A percentile compares a stretch with the other conserved stretches of the same genome.
Conservation (phyloP, 305 asterid genomes). For the Ilex paraguariensis region DNA sequence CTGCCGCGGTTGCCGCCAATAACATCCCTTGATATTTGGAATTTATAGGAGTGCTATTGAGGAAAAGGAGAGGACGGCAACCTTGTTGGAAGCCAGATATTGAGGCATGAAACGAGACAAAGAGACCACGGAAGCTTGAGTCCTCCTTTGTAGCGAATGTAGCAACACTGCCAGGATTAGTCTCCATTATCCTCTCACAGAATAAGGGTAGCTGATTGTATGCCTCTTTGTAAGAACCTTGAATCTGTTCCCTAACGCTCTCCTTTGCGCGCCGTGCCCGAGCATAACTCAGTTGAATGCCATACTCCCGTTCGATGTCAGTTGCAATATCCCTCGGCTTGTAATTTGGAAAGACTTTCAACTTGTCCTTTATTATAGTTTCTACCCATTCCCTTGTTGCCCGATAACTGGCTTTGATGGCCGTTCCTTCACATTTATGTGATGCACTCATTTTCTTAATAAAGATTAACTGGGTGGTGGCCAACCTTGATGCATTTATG, state of each 20-base stretch:
- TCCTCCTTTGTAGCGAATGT: not conserved
- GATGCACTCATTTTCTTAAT: not conserved
- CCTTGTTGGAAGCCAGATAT: not conserved
- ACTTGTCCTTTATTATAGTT: not conserved
- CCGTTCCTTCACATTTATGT: not conserved
- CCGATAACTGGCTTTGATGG: not conserved
- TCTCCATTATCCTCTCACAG: not conserved
- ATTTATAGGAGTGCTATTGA: constrained; percentile 1
- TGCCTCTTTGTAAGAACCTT: not conserved
- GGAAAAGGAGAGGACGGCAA: constrained; percentile 2
- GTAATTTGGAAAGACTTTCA: not conserved
- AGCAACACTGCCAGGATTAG: not conserved
- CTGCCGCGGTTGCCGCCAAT: not conserved
- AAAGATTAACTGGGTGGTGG: constrained; percentile 3
- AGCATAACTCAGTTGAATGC: constrained; percentile 1
- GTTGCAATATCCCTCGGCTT: not conserved
- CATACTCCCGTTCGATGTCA: not conserved
- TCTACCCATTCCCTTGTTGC: constrained; percentile 1
- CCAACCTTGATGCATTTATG: constrained; percentile 1
- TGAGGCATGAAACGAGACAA: not conserved
- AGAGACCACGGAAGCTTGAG: not conserved
- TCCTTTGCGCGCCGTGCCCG: constrained; percentile 1
- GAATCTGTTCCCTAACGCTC: not conserved
- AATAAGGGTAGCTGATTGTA: not conserved
- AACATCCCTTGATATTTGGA: not conserved